Evolutionary conservation across 2,329 filamentous ascomycete genomes (phyloP).

Genomic region (Juglanconis sp.): DNA sequence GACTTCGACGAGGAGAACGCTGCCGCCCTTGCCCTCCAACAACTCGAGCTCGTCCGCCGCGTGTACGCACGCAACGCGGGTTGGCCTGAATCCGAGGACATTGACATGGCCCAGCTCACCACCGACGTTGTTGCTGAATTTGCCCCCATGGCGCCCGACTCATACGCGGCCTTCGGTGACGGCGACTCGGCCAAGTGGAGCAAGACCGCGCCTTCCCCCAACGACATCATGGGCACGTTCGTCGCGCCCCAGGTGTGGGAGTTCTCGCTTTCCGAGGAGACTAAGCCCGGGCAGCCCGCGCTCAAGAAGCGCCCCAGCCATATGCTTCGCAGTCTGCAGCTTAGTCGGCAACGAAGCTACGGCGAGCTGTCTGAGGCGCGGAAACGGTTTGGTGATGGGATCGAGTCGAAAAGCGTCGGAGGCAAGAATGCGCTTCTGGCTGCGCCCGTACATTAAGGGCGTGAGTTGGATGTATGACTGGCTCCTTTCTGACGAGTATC

Average conservation of each 20-base stretch:
- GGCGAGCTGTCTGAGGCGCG: conserved; percentile 16
- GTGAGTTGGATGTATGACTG: background rate
- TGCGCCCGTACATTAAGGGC: conserved; percentile 14
- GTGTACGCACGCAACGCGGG: conserved; percentile 18
- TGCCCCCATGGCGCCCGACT: conserved; percentile 13
- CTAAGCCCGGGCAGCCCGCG: conserved; percentile 17
- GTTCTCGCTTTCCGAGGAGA: conserved; percentile 16
- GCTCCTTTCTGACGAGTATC: background rate
- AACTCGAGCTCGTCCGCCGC: conserved; percentile 19
- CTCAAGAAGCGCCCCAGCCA: conserved; percentile 17
- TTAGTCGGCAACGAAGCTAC: conserved; percentile 17
- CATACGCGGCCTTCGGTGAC: conserved; percentile 16
- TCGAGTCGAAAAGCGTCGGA: conserved; percentile 6
- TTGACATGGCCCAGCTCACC: conserved; percentile 17
- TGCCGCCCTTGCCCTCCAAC: conserved; percentile 17
- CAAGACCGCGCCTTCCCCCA: conserved; percentile 9
- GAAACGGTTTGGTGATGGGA: conserved; percentile 12
- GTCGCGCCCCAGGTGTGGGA: conserved; percentile 16
- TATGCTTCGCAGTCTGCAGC: conserved; percentile 18
- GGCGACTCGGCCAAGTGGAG: conserved; percentile 18
- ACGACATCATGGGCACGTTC: conserved; percentile 15
- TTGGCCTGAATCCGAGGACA: conserved; percentile 17
- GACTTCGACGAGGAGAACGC: conserved; percentile 19
- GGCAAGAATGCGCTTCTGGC: conserved; percentile 14
- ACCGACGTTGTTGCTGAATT: conserved; percentile 17